Base-by-base conservation (phyloP, 2,329 filamentous ascomycete species). In the Neopestalotiopsis sp. region DNA sequence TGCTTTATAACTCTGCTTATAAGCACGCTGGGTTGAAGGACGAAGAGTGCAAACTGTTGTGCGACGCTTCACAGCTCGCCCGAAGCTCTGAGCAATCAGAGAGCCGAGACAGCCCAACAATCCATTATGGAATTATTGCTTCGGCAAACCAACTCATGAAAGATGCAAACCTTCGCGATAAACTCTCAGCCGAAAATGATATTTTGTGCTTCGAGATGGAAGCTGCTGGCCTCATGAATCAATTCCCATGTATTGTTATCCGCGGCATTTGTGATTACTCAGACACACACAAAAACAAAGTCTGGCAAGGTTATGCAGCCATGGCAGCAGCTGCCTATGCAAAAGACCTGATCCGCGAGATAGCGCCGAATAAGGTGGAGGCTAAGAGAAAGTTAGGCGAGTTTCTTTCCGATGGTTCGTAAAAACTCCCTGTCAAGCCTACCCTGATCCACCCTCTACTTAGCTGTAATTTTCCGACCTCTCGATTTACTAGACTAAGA, bases 101-200 rank as follows among this genome's bases (percentile, higher is more conserved):
- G 40, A 56, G 71, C 3, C 68, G 74, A 1, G 72, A 76, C 63
- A 72, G 73, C 57, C 74, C 76, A 7, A 57, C 64, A 12, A 69
- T 81, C 3, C 79, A 81, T 67, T 79, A 79, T 45, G 81, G 81
- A 0, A 40, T 77, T 0, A 80, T 82, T 66, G 80, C 78, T 0
- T 80, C 76, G 0, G 77, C 58, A 0, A 78, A 80, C 63, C 68
- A 69, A n/a, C 1, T 80, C 17, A 77, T 81, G 69, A 76, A 76
- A 34, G 64, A 79, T 59, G 77, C 73, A 0, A 1, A 7, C 1
- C 5, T 70, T 3, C 71, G 80, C 1, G 77, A 81, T 66, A 67
- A 61, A 30, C 64, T 79, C 4, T 59, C 73, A 12, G 24, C 28
- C 2, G 40, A 67, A 30, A 45, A n/a, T 3, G 58, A 63, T 24